Percentiles rank a stretch among this genome's conserved stretches.
Evolutionary conservation across 805 yeast species (phyloP).

Genomic region (Schwanniomyces vanrijiae): DNA sequence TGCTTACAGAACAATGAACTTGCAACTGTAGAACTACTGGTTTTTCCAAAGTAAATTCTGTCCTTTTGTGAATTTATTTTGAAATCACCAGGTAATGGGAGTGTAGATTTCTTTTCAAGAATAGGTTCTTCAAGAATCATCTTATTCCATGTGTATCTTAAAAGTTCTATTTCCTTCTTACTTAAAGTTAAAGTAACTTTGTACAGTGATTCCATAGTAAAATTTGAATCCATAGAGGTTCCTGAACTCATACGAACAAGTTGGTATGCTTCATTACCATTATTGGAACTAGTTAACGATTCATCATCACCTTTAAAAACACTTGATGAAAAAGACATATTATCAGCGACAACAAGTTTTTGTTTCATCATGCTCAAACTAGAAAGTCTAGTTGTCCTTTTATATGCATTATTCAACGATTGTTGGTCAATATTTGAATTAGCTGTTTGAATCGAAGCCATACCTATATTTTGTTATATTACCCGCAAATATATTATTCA

Average conservation of each 20-base stretch:
- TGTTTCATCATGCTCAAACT: constrained; percentile 14
- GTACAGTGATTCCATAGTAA: constrained; percentile 15
- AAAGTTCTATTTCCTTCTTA: constrained; percentile 41
- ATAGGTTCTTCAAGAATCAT: constrained; percentile 40
- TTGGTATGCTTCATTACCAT: constrained; percentile 16
- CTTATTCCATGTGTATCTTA: constrained; percentile 48
- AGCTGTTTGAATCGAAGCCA: constrained; percentile 2
- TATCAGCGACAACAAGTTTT: constrained; percentile 2
- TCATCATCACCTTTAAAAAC: background rate
- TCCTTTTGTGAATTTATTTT: constrained; percentile 1
- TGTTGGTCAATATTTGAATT: constrained; percentile 2
- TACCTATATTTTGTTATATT: background rate
- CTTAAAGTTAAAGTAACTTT: constrained; percentile 21
- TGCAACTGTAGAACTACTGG: constrained; percentile 23
- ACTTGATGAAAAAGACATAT: background rate
- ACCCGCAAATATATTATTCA: background rate
- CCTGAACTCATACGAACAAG: constrained; percentile 24
- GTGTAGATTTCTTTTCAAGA: constrained; percentile 12
- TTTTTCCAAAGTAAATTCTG: constrained; percentile 9
- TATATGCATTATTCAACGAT: constrained; percentile 3
- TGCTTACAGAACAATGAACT: constrained; percentile 70
- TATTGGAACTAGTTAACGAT: background rate
- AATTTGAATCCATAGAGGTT: constrained; percentile 21
- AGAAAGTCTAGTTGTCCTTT: constrained; percentile 12
- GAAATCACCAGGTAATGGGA: constrained; percentile 42